These are phyloP conservation scores for Fraxinus anomala DNA, from an alignment of 257 asterid genomes.

Conservation along the genomic window DNA sequence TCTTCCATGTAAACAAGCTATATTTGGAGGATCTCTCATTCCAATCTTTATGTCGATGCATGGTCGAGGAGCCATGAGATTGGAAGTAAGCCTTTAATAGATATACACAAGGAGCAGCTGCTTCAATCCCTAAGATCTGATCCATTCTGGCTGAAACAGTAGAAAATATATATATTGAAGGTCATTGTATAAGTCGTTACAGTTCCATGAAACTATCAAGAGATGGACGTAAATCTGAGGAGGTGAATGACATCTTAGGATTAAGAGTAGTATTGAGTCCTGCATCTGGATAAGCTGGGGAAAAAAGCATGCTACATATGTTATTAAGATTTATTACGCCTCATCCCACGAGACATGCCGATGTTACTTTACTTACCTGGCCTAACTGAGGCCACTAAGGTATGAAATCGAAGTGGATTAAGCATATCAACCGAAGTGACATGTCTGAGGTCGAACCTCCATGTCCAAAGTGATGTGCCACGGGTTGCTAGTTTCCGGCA, in stretches of 20 bases:
- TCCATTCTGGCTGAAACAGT: constrained; percentile 49
- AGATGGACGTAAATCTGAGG: constrained; percentile 89
- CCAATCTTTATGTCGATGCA: constrained; percentile 64
- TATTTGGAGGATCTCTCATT: constrained; percentile 78
- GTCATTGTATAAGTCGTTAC: constrained; percentile 82
- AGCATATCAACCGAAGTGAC: no score
- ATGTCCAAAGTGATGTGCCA: no score
- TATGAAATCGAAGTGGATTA: no score
- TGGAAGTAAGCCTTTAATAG: constrained; percentile 63
- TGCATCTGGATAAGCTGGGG: constrained; percentile 49
- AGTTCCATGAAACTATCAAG: constrained; percentile 89
- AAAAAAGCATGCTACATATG: constrained; percentile 70
- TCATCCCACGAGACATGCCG: no score
- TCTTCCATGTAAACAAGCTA: no score
- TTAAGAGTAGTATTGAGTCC: constrained; percentile 68
- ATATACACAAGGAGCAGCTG: constrained; percentile 65
- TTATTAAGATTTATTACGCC: no score
- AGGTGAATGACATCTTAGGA: constrained; percentile 81
- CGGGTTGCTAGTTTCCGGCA: no score
- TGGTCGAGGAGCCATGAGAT: constrained; percentile 78
- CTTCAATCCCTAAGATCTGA: constrained; percentile 63
- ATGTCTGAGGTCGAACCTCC: no score
- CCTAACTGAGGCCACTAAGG: no score
- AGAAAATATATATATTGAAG: constrained; percentile 54
- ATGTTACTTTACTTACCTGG: no score